Conservation (phyloP, 75 land plant genomes). For the Sequoiadendron giganteum region DNA sequence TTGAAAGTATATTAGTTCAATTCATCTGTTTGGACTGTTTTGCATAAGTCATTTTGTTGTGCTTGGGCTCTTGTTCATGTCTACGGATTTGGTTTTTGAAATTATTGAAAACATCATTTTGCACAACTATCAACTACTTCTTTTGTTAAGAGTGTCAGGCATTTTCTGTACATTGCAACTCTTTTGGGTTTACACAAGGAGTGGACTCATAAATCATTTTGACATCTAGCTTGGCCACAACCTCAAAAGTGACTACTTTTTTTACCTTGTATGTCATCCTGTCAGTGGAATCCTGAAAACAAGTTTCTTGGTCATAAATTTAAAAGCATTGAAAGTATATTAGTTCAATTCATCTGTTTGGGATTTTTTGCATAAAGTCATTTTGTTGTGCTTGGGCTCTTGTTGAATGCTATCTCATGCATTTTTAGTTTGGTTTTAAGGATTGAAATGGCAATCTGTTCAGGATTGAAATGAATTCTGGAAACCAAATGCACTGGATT, state of each 20-base stretch:
- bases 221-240: not conserved
- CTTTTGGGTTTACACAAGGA: not conserved
- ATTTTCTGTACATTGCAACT: not conserved
- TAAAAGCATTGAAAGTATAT: not conserved
- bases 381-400: not conserved
- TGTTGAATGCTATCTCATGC: not conserved
- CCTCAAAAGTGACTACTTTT: not conserved
- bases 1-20: not conserved
- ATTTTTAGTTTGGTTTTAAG: not conserved
- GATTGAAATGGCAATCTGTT: not conserved
- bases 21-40: not conserved
- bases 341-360: not conserved
- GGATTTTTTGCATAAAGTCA: not conserved
- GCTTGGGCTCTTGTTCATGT: not conserved
- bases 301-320: not conserved
- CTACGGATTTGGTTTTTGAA: not conserved
- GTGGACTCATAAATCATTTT: no score
- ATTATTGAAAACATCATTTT: no score
- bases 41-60: not conserved
- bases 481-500: not conserved
- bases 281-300: not conserved
- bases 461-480: not conserved
- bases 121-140: no score
- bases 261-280: not conserved
- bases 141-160: no score